Evolutionary conservation across 208 protist genomes (phyloP).

Genomic region (Wallacemonas sp.): DNA sequence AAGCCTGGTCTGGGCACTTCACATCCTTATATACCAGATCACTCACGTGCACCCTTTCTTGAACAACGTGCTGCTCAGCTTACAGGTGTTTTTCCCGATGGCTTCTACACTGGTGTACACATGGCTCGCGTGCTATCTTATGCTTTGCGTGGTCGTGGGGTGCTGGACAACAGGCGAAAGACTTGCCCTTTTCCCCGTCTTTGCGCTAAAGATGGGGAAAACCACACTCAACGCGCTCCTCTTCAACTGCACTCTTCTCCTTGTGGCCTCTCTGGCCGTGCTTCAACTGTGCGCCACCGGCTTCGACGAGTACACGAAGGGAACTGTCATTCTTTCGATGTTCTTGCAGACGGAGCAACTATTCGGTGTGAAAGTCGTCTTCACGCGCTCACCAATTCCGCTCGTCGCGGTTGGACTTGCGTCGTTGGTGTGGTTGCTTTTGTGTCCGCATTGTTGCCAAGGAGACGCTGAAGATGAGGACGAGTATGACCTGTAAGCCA

Average conservation of each 20-base stretch:
- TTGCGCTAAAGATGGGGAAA: constrained; percentile 68
- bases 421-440: constrained; percentile 30
- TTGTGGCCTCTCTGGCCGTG: constrained; percentile 86
- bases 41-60: constrained; percentile 64
- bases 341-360: constrained; percentile 52
- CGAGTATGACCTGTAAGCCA: too few species aligned
- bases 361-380: constrained; percentile 41
- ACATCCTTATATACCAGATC: constrained; percentile 86
- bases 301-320: constrained; percentile 72
- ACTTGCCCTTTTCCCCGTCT: constrained; percentile 63
- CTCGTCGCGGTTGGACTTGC: constrained; percentile 30
- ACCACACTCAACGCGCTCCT: constrained; percentile 95
- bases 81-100: constrained; percentile 79
- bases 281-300: constrained; percentile 88
- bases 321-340: constrained; percentile 45
- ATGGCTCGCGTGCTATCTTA: constrained; percentile 86
- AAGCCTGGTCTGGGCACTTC: constrained; percentile 81
- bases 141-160: constrained; percentile 86
- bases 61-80: constrained; percentile 57
- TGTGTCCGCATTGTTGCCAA: constrained; percentile 14
- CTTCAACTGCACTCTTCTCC: constrained; percentile 91
- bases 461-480: constrained; percentile 1
- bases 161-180: constrained; percentile 82
- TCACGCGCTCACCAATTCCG: constrained; percentile 54
- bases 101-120: constrained; percentile 86